Evolutionary conservation across 2,329 filamentous ascomycete genomes (phyloP).

Genomic region (Chaetothyriales sp.): DNA sequence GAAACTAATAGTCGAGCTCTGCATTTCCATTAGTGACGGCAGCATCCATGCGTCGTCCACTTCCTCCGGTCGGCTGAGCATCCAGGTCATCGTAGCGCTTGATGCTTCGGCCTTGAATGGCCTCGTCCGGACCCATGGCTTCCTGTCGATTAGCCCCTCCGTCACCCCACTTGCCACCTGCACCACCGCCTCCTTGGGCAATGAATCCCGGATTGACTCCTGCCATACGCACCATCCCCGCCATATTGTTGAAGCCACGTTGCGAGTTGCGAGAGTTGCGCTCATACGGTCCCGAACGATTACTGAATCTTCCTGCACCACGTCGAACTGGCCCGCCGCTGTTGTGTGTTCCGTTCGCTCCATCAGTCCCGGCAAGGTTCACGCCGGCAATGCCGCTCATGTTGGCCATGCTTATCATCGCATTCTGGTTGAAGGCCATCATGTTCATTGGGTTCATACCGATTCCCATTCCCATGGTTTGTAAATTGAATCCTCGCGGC

Average conservation of each 20-base stretch:
- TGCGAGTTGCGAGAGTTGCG: slow-evolving; percentile 20
- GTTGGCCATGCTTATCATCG: slow-evolving; percentile 16
- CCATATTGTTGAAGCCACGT: slow-evolving; percentile 21
- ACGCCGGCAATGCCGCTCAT: slow-evolving; percentile 26
- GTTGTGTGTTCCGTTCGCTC: slow-evolving; percentile 30
- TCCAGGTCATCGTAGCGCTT: slow-evolving; percentile 98
- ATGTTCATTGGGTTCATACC: neutral
- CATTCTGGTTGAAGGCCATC: slow-evolving; percentile 42
- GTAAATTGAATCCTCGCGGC: slow-evolving; percentile 78
- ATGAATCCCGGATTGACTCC: slow-evolving; percentile 31
- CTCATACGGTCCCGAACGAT: slow-evolving; percentile 59
- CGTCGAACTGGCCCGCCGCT: slow-evolving; percentile 53
- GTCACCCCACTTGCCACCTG: slow-evolving; percentile 52
- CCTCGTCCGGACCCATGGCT: slow-evolving; percentile 72
- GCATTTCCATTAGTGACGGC: slow-evolving; percentile 7
- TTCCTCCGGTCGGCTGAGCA: slow-evolving; percentile 33
- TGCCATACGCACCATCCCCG: slow-evolving; percentile 22
- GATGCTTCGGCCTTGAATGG: slow-evolving; percentile 77
- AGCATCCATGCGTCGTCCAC: slow-evolving; percentile 22
- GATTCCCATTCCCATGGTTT: slow-evolving; percentile 41
- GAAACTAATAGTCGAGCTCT: slow-evolving; percentile 13
- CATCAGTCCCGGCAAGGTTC: slow-evolving; percentile 32
- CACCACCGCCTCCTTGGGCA: slow-evolving; percentile 30
- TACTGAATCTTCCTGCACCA: slow-evolving; percentile 46
- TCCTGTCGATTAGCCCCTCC: slow-evolving; percentile 54